Conservation (phyloP, 2,329 filamentous ascomycete genomes). For the Colletotrichum australisinense region DNA sequence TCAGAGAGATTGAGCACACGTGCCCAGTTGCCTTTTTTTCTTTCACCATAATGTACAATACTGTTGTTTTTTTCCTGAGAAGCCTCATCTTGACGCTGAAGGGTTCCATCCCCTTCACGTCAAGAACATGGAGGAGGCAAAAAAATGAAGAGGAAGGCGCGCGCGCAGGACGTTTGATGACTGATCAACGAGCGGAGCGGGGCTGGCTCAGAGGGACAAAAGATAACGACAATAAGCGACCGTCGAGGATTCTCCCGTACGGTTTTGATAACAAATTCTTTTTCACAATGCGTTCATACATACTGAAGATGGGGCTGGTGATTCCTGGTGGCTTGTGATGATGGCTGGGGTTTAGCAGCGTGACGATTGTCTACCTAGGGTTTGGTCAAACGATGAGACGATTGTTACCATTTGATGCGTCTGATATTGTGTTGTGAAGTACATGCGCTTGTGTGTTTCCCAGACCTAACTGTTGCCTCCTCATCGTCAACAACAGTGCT, state of each 20-base stretch:
- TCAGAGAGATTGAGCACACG: conserved; percentile 6
- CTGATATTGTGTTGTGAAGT: neutral
- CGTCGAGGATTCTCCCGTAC: neutral
- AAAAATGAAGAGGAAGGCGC: neutral
- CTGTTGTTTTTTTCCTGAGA: conserved; percentile 17
- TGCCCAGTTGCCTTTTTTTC: conserved; percentile 15
- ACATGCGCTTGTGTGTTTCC: neutral
- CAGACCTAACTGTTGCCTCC: no score
- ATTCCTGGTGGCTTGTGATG: conserved; percentile 6
- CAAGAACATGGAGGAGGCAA: neutral
- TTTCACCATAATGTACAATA: neutral
- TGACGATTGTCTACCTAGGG: neutral
- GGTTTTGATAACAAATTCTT: neutral
- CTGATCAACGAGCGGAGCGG: conserved; percentile 7
- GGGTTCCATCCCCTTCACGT: neutral
- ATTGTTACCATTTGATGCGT: conserved; percentile 7
- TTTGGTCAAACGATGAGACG: conserved; percentile 34
- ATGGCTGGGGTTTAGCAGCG: neutral
- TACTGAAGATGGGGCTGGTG: neutral
- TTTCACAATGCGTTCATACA: neutral
- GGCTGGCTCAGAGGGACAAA: conserved; percentile 3
- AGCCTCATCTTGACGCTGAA: neutral
- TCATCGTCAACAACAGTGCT: neutral
- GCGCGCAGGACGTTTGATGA: conserved; percentile 24
- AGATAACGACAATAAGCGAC: conserved; percentile 1